A percentile compares a stretch with the other conserved stretches of the same genome.
phyloP scores from a whole-genome alignment of 192 early-diverging fungal genomes.

The Piromyces finnis region DNA sequence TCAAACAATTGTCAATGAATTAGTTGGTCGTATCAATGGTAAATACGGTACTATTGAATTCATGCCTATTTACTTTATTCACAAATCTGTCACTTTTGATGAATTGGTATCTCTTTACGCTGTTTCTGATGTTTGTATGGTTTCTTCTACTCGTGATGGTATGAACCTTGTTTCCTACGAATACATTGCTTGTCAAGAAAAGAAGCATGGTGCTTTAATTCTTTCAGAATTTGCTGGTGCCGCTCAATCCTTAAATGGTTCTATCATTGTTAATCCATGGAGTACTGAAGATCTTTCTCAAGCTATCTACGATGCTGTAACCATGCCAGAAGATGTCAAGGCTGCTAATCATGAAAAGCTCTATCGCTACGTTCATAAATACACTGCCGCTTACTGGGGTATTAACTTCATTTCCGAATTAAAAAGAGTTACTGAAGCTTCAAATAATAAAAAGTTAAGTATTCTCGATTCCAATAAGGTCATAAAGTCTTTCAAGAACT shows the following conservation, averaged over 20 bases:
- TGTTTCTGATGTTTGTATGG: conserved; percentile 84
- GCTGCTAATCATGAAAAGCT: conserved; percentile 78
- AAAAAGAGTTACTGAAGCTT: conserved; percentile 42
- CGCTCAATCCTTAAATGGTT: conserved; percentile 92
- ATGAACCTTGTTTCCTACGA: conserved; percentile 99
- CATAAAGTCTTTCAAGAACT: conserved; percentile 24
- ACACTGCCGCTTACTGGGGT: conserved; percentile 97
- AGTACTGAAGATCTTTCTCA: conserved; percentile 88
- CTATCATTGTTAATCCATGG: conserved; percentile 98
- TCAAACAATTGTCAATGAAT: conserved; percentile 81
- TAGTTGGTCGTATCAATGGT: conserved; percentile 97
- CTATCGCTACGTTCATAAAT: conserved; percentile 84
- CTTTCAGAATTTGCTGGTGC: conserved; percentile 97
- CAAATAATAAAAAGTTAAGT: conserved; percentile 30
- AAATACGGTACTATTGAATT: conserved; percentile 88
- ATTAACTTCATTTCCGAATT: conserved; percentile 53
- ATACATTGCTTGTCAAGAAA: conserved; percentile 83
- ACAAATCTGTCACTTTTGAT: conserved; percentile 85
- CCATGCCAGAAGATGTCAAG: conserved; percentile 68
- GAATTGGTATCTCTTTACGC: conserved; percentile 95
- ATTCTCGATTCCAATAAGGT: conserved; percentile 26
- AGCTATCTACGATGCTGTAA: conserved; percentile 78
- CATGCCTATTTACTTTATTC: conserved; percentile 95
- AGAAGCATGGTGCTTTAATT: conserved; percentile 85
- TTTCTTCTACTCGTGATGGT: conserved; percentile 95